A percentile compares a stretch with the other conserved stretches of the same genome.
Evolutionary conservation across 2,329 filamentous ascomycete genomes (phyloP).

Genomic region (Tricladium varicosporioides): DNA sequence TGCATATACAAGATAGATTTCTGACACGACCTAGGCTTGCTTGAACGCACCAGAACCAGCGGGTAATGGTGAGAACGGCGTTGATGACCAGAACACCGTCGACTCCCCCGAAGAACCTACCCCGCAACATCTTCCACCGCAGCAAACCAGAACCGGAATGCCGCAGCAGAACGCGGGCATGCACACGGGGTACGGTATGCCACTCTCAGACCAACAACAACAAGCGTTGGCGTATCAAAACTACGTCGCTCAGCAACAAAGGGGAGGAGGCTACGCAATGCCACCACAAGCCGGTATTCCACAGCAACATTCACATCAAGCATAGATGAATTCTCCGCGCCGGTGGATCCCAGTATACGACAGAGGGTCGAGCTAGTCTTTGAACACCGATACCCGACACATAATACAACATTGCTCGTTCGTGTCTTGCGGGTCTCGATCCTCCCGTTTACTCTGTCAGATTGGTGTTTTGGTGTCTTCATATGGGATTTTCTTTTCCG

Average conservation of each 20-base stretch:
- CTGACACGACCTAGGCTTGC: conserved; percentile 68
- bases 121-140: conserved; percentile 71
- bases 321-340: conserved; percentile 44
- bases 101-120: conserved; percentile 90
- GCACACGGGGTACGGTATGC: conserved; percentile 60
- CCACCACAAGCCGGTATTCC: conserved; percentile 75
- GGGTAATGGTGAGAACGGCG: conserved; percentile 76
- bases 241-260: conserved; percentile 73
- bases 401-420: conserved; percentile 40
- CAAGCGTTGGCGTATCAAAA: conserved; percentile 81
- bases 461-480: conserved; percentile 33
- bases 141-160: conserved; percentile 60
- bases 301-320: conserved; percentile 78
- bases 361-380: conserved; percentile 31
- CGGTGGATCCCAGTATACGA: conserved; percentile 25
- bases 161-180: conserved; percentile 58
- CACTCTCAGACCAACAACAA: conserved; percentile 58
- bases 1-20: not conserved
- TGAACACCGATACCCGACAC: conserved; percentile 57
- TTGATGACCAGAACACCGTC: conserved; percentile 72
- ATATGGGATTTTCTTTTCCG: conserved; percentile 24
- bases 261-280: conserved; percentile 74
- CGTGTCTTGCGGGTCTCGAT: conserved; percentile 32
- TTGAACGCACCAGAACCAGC: conserved; percentile 92
- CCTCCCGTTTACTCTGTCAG: conserved; percentile 26